Conservation (phyloP, 2,329 filamentous ascomycete species). For the Aspergillus sp. region DNA sequence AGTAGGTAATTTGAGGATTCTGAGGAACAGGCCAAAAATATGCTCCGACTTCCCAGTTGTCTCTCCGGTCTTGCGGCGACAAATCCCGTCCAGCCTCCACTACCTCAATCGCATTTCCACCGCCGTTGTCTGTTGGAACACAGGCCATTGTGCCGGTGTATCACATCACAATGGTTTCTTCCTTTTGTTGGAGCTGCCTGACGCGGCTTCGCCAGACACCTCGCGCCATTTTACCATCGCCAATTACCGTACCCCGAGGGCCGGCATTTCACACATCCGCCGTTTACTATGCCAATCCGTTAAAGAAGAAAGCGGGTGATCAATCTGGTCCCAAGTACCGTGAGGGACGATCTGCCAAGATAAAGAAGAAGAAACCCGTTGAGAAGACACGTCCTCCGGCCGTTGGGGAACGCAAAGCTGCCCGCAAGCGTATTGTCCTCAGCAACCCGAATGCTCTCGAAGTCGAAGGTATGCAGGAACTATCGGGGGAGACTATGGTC, state of each 20-base stretch:
- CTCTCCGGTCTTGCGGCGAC: slow-evolving; percentile 22
- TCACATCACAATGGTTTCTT: slow-evolving; percentile 53
- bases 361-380: slow-evolving; percentile 45
- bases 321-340: slow-evolving; percentile 33
- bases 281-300: slow-evolving; percentile 34
- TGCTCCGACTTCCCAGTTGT: slow-evolving; percentile 21
- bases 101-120: slow-evolving; percentile 16
- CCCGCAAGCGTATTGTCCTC: slow-evolving; percentile 84
- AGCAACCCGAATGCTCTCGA: slow-evolving; percentile 91
- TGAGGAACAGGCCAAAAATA: slow-evolving; percentile 23
- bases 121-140: slow-evolving; percentile 27
- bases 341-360: slow-evolving; percentile 40
- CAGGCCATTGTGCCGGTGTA: slow-evolving; percentile 35
- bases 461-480: slow-evolving; percentile 65
- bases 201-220: slow-evolving; percentile 47
- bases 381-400: slow-evolving; percentile 59
- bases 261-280: slow-evolving; percentile 51
- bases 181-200: slow-evolving; percentile 61
- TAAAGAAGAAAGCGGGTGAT: slow-evolving; percentile 51
- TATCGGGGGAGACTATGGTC: slow-evolving; percentile 58
- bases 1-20: slow-evolving; percentile 21
- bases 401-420: slow-evolving; percentile 79
- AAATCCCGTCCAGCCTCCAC: slow-evolving; percentile 17
- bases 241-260: slow-evolving; percentile 46
- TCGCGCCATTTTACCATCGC: slow-evolving; percentile 37